These are phyloP conservation scores for Rhododendron mucronatum DNA, from an alignment of 148 eudicot genomes.

Conservation along the genomic window DNA sequence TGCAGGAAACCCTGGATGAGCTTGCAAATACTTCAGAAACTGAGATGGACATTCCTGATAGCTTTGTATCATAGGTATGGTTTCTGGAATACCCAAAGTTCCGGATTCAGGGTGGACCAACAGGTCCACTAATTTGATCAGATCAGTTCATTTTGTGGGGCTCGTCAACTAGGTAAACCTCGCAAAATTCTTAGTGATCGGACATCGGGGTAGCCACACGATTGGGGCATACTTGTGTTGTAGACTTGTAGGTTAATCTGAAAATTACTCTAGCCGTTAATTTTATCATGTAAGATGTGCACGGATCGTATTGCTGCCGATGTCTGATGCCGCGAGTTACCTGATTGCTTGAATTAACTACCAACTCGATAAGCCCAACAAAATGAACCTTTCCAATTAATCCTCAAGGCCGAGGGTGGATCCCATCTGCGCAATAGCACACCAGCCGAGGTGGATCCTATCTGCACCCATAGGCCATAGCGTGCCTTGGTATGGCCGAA, in stretches of 20 bases:
- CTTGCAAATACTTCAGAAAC: constrained; percentile 30
- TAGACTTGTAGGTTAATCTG: neutral
- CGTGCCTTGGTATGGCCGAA: neutral
- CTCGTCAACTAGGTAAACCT: neutral
- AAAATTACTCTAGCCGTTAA: neutral
- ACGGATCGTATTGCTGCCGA: neutral
- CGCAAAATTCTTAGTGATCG: neutral
- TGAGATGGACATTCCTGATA: constrained; percentile 32
- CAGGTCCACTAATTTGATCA: neutral
- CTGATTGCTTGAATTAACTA: neutral
- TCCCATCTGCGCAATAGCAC: neutral
- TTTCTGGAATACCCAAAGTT: neutral
- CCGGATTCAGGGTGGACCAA: neutral
- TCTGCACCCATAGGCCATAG: neutral
- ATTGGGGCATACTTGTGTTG: neutral
- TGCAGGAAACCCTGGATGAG: constrained; percentile 26
- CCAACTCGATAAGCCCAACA: neutral
- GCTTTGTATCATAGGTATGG: constrained; percentile 20
- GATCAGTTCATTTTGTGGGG: constrained; percentile 3
- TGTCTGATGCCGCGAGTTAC: neutral
- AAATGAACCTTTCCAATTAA: neutral
- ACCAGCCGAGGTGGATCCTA: neutral
- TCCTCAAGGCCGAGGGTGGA: neutral
- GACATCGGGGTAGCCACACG: neutral
- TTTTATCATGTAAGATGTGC: neutral